These are phyloP conservation scores for Emydomyces testavorans DNA, from an alignment of 2,329 filamentous ascomycete genomes.

Conservation along the genomic window DNA sequence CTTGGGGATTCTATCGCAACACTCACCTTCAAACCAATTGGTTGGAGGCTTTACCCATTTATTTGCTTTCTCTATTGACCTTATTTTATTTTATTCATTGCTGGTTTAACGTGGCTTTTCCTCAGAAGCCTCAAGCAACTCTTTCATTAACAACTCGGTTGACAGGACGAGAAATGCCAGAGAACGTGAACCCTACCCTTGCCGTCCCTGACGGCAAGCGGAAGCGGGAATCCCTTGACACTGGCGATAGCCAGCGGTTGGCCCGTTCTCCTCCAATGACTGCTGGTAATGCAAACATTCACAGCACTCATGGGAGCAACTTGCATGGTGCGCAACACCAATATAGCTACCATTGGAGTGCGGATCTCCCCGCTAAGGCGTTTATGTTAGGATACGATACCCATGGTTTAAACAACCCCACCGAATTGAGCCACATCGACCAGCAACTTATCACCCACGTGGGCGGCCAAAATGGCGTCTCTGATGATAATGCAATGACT, in stretches of 20 bases:
- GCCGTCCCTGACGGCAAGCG: constrained; percentile 24
- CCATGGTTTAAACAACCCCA: constrained; percentile 29
- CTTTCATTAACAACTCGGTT: neutral
- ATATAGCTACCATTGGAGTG: constrained; percentile 24
- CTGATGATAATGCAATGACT: constrained; percentile 37
- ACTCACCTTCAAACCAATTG: too few relatives aligned
- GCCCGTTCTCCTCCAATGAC: constrained; percentile 31
- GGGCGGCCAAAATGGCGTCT: constrained; percentile 44
- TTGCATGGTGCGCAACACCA: constrained; percentile 21
- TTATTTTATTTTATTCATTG: neutral
- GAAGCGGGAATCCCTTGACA: constrained; percentile 33
- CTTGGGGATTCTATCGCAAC: too few relatives aligned
- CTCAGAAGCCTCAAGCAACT: neutral
- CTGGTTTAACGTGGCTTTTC: neutral
- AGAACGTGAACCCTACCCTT: constrained; percentile 4
- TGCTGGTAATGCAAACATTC: constrained; percentile 12
- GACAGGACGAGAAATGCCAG: neutral
- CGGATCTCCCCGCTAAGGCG: constrained; percentile 22
- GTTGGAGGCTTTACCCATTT: too few relatives aligned
- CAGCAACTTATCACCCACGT: constrained; percentile 40
- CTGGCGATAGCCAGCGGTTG: constrained; percentile 32
- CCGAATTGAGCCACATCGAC: constrained; percentile 33
- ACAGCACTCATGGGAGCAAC: constrained; percentile 28
- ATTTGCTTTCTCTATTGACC: neutral
- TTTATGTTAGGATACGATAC: constrained; percentile 25